These are phyloP conservation scores for Sporothrix phasma DNA, from an alignment of 2,329 filamentous ascomycete species.

Conservation along the genomic window DNA sequence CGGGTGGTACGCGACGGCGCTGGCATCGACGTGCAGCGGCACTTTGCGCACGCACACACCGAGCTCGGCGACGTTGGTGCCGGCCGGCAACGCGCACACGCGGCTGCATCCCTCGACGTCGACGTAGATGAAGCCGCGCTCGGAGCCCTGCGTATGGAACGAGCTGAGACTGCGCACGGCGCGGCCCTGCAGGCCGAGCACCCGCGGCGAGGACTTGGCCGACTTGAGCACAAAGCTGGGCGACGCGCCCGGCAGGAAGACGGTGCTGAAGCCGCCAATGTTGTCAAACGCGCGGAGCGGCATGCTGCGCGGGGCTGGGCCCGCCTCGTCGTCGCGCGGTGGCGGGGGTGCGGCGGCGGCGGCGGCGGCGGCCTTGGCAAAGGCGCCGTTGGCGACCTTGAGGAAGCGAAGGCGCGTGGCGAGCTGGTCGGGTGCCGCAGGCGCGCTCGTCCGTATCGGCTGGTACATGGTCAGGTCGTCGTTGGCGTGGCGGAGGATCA, in stretches of 20 bases:
- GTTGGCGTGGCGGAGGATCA: constrained; percentile 68
- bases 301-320: constrained; percentile 22
- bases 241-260: constrained; percentile 73
- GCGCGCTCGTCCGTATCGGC: constrained; percentile 49
- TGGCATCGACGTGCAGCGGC: constrained; percentile 57
- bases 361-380: constrained; percentile 48
- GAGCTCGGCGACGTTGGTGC: constrained; percentile 58
- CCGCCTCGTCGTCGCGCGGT: constrained; percentile 28
- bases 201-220: constrained; percentile 62
- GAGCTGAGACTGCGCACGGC: constrained; percentile 61
- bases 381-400: constrained; percentile 24
- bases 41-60: constrained; percentile 68
- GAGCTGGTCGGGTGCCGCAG: constrained; percentile 11
- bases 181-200: constrained; percentile 61
- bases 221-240: constrained; percentile 78
- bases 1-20: constrained; percentile 66
- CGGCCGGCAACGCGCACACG: constrained; percentile 58
- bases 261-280: constrained; percentile 66
- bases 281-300: constrained; percentile 51
- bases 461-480: constrained; percentile 85
- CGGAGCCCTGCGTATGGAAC: constrained; percentile 68
- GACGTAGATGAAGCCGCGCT: constrained; percentile 74
- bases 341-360: constrained; percentile 33
- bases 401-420: constrained; percentile 6
- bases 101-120: constrained; percentile 63